Evolutionary conservation across 1,284 basidiomycete species (phyloP).

Genomic region (Laetiporus sulphureus): DNA sequence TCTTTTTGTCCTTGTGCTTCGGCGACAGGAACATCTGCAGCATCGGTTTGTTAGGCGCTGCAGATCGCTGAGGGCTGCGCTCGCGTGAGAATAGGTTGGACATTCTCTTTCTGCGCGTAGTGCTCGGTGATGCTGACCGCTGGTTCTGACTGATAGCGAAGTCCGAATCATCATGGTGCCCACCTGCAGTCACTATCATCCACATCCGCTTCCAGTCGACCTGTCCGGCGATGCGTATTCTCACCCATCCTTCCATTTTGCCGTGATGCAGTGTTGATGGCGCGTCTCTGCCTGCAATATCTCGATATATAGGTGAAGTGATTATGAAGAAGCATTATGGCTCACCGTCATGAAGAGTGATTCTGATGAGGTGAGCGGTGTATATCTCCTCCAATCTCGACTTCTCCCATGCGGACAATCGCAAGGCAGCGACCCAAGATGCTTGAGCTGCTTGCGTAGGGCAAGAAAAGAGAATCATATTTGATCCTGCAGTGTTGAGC

Average conservation of each 20-base stretch:
- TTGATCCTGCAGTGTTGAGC: slow-evolving; percentile 92
- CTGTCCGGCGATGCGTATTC: slow-evolving; percentile 87
- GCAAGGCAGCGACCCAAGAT: slow-evolving; percentile 89
- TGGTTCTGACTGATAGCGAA: slow-evolving; percentile 16
- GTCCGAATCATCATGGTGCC: slow-evolving; percentile 28
- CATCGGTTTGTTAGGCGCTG: slow-evolving; percentile 34
- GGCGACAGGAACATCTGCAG: slow-evolving; percentile 54
- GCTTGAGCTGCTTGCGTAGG: slow-evolving; percentile 64
- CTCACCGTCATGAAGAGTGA: slow-evolving; percentile 51
- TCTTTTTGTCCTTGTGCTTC: slow-evolving; percentile 68
- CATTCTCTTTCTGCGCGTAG: slow-evolving; percentile 53
- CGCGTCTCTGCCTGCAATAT: slow-evolving; percentile 58
- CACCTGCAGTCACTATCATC: slow-evolving; percentile 58
- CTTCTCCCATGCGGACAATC: slow-evolving; percentile 93
- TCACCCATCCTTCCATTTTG: slow-evolving; percentile 89
- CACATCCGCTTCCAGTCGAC: slow-evolving; percentile 95
- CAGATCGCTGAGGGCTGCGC: slow-evolving; percentile 20
- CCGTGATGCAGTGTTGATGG: slow-evolving; percentile 65
- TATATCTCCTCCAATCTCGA: slow-evolving; percentile 96
- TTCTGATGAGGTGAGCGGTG: slow-evolving; percentile 87
- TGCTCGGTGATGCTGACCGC: slow-evolving; percentile 17
- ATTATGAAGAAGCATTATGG: no score
- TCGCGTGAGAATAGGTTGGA: slow-evolving; percentile 59
- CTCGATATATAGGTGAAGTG: no score
- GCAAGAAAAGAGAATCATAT: slow-evolving; percentile 86